Conservation (phyloP, 2,329 filamentous ascomycete genomes). For the Ciborinia camelliae region DNA sequence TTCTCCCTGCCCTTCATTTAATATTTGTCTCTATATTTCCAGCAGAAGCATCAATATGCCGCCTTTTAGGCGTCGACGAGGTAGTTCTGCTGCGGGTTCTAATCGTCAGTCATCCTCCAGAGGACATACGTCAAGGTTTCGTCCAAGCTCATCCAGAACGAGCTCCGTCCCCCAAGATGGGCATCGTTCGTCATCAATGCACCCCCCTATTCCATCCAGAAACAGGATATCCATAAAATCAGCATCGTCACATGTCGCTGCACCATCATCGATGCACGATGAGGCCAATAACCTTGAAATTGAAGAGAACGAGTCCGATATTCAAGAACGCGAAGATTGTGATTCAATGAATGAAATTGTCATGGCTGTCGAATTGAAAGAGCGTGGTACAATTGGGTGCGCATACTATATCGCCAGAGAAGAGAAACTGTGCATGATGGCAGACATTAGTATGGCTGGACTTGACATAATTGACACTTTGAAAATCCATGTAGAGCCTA, state of each 20-base stretch:
- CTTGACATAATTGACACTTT: slow-evolving; percentile 64
- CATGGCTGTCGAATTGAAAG: slow-evolving; percentile 74
- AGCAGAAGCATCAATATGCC: slow-evolving; percentile 6
- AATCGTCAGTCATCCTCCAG: slow-evolving; percentile 21
- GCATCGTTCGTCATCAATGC: slow-evolving; percentile 24
- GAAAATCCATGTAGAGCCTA: slow-evolving; percentile 53
- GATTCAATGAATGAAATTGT: slow-evolving; percentile 64
- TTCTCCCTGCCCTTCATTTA: neutral
- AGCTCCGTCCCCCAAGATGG: slow-evolving; percentile 25
- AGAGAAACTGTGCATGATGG: slow-evolving; percentile 69
- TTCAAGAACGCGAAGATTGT: slow-evolving; percentile 41
- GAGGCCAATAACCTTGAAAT: slow-evolving; percentile 20
- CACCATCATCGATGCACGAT: slow-evolving; percentile 17
- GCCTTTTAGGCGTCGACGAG: slow-evolving; percentile 32
- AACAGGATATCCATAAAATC: slow-evolving; percentile 27
- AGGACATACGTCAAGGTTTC: slow-evolving; percentile 15
- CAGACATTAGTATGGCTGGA: slow-evolving; percentile 70
- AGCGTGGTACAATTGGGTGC: slow-evolving; percentile 72
- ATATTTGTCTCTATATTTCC: neutral
- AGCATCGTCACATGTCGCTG: slow-evolving; percentile 18
- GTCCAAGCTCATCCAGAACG: slow-evolving; percentile 24
- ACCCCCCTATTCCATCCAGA: slow-evolving; percentile 22
- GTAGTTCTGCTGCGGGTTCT: slow-evolving; percentile 18
- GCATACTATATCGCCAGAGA: slow-evolving; percentile 74
- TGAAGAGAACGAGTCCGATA: slow-evolving; percentile 36